Conservation (phyloP, 169 alveolate species). For the Plasmodium vivax region DNA sequence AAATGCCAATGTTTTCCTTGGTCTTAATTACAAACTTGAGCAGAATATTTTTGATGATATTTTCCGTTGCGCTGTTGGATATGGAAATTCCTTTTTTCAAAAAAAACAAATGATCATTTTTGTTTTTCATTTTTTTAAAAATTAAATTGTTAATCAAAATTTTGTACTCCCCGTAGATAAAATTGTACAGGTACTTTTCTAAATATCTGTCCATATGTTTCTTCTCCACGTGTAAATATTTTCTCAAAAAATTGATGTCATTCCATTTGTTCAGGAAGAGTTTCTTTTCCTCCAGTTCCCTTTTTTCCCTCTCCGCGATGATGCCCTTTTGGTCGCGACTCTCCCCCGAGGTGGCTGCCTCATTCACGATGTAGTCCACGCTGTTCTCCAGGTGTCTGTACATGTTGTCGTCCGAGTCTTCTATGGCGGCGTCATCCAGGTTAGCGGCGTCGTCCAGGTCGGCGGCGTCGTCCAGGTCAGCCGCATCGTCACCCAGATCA, state of each 20-base stretch:
- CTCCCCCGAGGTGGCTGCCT: neutral
- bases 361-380: conserved; percentile 53
- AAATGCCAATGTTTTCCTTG: conserved; percentile 41
- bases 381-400: conserved; percentile 27
- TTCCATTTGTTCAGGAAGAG: conserved; percentile 24
- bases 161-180: conserved; percentile 58
- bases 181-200: conserved; percentile 24
- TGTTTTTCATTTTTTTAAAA: conserved; percentile 50
- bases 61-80: neutral
- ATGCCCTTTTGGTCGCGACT: conserved; percentile 4
- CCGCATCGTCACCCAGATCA: too few relatives aligned
- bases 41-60: conserved; percentile 51
- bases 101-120: conserved; percentile 56
- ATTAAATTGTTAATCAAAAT: conserved; percentile 55
- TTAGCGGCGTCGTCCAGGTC: neutral
- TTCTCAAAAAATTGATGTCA: conserved; percentile 50
- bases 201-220: conserved; percentile 14
- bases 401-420: conserved; percentile 61
- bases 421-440: neutral
- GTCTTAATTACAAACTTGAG: conserved; percentile 48
- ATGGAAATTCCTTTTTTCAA: conserved; percentile 36
- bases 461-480: neutral
- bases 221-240: conserved; percentile 45
- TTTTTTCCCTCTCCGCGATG: conserved; percentile 11
- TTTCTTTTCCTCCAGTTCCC: conserved; percentile 57